A percentile compares a stretch with the other conserved stretches of the same genome.
Conservation (phyloP, 169 alveolate genomes). For the Plasmodium falciparum region DNA sequence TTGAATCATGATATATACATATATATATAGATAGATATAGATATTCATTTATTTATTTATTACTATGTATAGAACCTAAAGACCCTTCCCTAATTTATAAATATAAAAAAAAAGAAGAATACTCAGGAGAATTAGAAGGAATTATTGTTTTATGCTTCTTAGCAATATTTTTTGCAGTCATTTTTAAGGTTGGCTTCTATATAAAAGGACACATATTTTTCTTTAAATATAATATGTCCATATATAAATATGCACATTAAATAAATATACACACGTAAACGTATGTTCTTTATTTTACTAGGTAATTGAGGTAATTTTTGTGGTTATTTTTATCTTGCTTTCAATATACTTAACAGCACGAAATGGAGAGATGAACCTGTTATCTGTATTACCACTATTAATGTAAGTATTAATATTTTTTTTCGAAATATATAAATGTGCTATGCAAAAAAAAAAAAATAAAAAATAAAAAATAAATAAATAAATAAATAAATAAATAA, state of each 20-base stretch:
- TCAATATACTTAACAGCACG: conserved; percentile 46
- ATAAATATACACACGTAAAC: background rate
- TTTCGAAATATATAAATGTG: background rate
- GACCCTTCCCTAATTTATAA: conserved; percentile 43
- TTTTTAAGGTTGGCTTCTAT: conserved; percentile 20
- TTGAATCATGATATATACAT: background rate
- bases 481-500: background rate
- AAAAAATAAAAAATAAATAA: background rate
- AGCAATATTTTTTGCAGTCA: conserved; percentile 54
- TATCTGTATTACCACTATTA: conserved; percentile 38
- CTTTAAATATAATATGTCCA: no score
- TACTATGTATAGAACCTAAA: conserved; percentile 45
- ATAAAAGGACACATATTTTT: no score
- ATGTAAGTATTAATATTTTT: conserved; percentile 21
- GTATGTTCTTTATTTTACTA: background rate
- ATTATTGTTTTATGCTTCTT: conserved; percentile 48
- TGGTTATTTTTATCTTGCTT: conserved; percentile 24
- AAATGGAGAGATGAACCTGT: conserved; percentile 48
- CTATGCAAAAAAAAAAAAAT: background rate
- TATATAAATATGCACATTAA: background rate
- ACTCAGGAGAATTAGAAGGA: conserved; percentile 63
- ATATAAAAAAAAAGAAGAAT: conserved; percentile 39
- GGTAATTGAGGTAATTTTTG: conserved; percentile 56
- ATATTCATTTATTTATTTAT: background rate
- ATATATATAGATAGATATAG: background rate